Evolutionary conservation across 176 grass and related monocot genomes (phyloP), one percentile per base, ranked within the genome.

Genomic region (Hyparrhenia diplandra): DNA sequence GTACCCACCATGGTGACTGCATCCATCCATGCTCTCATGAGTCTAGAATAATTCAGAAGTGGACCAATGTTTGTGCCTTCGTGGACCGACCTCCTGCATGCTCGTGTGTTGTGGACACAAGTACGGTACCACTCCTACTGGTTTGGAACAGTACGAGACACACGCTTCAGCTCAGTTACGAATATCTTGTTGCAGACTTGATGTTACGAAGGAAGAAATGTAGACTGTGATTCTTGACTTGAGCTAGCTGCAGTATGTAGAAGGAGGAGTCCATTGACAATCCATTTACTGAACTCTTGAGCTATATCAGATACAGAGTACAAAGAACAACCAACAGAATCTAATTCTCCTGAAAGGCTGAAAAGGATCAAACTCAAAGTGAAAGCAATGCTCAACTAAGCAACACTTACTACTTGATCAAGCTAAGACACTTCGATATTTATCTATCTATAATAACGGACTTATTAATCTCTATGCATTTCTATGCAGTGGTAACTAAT

Each of bases 31-130:
- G 72, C 23, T 68, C 37, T 20, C 21, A 60, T 67, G 12, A 13
- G 47, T 61, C 62, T 42, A 75, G 42, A 52, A 75, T 80, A 52
- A 67, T 88, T 88, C 76, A 23, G 69, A 21, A 69, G 51, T 49
- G 69, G 74, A 27, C 74, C 74, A 59, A 17, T 9, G 36, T 41
- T 69, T 6, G 47, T 20, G 47, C 47, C 47, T 51, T 2, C 6
- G 86, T 52, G 62, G 74, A 28, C 41, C 41, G 73, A 20, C 20
- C 45, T 17, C 42, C 17, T 52, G 18, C 49, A 52, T 52, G 49
- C 49, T 21, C 49, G 51, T 69, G 6, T 18, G 41, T 28, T 29
- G 55, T 20, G 39, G 11, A 11, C 13, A 32, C 60, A 28, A 76
- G 85, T 69, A 20, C 17, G 5, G 47, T 51, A 28, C 69, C 80